phyloP scores from a whole-genome alignment of 768 basidiomycete species.

The Russula olivacea region DNA sequence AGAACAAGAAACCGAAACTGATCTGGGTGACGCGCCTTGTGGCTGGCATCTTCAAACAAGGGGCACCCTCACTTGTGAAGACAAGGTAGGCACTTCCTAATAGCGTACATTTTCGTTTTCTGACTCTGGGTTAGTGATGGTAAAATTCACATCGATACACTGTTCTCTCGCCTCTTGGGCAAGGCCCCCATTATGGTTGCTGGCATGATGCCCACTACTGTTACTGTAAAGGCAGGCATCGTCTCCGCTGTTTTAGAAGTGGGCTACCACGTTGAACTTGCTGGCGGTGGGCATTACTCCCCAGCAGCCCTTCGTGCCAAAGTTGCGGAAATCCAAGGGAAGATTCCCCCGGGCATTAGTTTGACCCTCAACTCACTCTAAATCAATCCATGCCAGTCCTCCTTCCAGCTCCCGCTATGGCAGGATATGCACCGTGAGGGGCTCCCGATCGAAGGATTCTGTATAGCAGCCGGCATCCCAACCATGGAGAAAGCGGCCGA shows the following conservation, averaged over 20 bases:
- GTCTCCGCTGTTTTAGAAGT: conserved; percentile 89
- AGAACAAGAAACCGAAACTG: too few species aligned
- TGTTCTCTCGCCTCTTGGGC: conserved; percentile 91
- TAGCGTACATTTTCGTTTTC: not conserved
- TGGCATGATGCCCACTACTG: conserved; percentile 98
- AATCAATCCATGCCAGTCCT: conserved; percentile 96
- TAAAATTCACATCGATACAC: conserved; percentile 86
- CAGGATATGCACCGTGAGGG: conserved; percentile 96
- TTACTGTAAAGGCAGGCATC: conserved; percentile 90
- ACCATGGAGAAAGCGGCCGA: conserved; percentile 95
- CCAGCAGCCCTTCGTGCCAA: conserved; percentile 81
- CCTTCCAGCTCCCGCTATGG: conserved; percentile 97
- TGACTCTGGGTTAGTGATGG: conserved; percentile 61
- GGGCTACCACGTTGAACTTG: conserved; percentile 94
- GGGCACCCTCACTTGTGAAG: conserved; percentile 77
- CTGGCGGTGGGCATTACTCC: conserved; percentile 97
- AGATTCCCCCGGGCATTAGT: conserved; percentile 83
- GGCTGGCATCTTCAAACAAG: too few species aligned
- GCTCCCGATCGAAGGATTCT: conserved; percentile 96
- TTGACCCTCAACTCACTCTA: conserved; percentile 93
- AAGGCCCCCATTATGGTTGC: conserved; percentile 99
- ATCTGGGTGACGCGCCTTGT: too few species aligned
- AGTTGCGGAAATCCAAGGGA: conserved; percentile 84
- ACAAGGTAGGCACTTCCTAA: conserved; percentile 54
- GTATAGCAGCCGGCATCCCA: conserved; percentile 96